Percentiles rank a stretch among this genome's conserved stretches.
These are phyloP conservation scores for Melastoma malabathricum DNA, from an alignment of 345 rosid species.

Conservation along the genomic window DNA sequence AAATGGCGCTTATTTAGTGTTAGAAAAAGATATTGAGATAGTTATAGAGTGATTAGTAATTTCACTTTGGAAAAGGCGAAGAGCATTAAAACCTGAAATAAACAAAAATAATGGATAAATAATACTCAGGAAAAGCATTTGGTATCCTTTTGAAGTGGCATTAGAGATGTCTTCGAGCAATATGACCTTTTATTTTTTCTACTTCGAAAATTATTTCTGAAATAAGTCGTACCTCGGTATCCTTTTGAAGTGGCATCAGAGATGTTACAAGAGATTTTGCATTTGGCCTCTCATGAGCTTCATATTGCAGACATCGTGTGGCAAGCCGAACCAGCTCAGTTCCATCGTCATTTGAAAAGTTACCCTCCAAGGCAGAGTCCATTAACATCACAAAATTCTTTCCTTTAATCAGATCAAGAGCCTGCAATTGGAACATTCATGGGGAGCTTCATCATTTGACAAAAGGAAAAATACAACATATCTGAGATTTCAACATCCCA, in stretches of 20 bases:
- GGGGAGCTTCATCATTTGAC: neutral
- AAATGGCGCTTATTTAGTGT: neutral
- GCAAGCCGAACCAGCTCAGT: slow-evolving; percentile 35
- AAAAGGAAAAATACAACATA: too few species aligned
- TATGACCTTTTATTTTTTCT: too few species aligned
- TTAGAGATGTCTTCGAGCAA: neutral
- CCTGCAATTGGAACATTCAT: slow-evolving; percentile 16
- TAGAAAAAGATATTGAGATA: too few species aligned
- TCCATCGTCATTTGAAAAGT: slow-evolving; percentile 34
- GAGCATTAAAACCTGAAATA: too few species aligned
- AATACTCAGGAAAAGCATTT: too few species aligned
- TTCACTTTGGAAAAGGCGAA: too few species aligned
- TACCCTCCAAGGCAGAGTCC: slow-evolving; percentile 42
- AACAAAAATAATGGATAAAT: too few species aligned
- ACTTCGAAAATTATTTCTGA: neutral
- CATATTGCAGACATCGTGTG: slow-evolving; percentile 35
- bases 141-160: too few species aligned
- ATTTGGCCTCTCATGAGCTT: slow-evolving; percentile 39
- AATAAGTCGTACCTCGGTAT: slow-evolving; percentile 20
- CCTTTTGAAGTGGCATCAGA: slow-evolving; percentile 33
- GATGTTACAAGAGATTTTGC: slow-evolving; percentile 31
- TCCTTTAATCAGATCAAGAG: slow-evolving; percentile 33
- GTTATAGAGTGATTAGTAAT: too few species aligned
- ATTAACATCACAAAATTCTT: slow-evolving; percentile 33
- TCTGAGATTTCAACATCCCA: too few species aligned